Conservation (phyloP, 2,329 filamentous ascomycete species). For the Chaetomiaceae sp. region DNA sequence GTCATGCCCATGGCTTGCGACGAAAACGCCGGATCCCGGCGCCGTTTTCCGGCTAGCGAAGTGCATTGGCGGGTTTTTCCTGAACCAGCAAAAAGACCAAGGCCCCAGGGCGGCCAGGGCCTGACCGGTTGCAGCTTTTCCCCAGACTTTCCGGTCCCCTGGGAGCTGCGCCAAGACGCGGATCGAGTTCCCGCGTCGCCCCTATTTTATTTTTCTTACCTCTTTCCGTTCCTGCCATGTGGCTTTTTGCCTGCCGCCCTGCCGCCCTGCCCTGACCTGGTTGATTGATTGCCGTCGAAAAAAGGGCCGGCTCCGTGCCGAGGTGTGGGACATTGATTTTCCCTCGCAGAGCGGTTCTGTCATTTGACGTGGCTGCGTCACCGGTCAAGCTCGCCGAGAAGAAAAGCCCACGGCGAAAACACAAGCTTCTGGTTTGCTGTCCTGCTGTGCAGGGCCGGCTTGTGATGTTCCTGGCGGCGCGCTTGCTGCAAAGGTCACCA, state of each 20-base stretch:
- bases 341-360: slow-evolving; percentile 14
- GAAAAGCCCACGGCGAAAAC: too few relatives aligned
- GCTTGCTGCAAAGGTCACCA: too few relatives aligned
- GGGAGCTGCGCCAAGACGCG: slow-evolving; percentile 23
- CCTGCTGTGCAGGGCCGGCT: too few relatives aligned
- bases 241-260: background rate
- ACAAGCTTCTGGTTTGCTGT: too few relatives aligned
- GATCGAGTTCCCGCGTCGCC: slow-evolving; percentile 6
- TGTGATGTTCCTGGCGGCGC: too few relatives aligned
- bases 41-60: slow-evolving; percentile 24
- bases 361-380: slow-evolving; percentile 13
- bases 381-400: too few relatives aligned
- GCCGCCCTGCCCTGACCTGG: background rate
- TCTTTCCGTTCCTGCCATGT: background rate
- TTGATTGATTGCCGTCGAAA: background rate
- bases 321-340: background rate
- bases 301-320: too few relatives aligned
- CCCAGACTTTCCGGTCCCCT: slow-evolving; percentile 25
- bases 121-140: slow-evolving; percentile 13
- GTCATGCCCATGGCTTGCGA: too few relatives aligned
- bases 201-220: background rate
- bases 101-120: background rate
- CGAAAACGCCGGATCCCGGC: slow-evolving; percentile 18
- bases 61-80: slow-evolving; percentile 8
- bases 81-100: too few relatives aligned